Conservation (phyloP, 108 stramenopile species). For the Chaetoceros tenuissimus region DNA sequence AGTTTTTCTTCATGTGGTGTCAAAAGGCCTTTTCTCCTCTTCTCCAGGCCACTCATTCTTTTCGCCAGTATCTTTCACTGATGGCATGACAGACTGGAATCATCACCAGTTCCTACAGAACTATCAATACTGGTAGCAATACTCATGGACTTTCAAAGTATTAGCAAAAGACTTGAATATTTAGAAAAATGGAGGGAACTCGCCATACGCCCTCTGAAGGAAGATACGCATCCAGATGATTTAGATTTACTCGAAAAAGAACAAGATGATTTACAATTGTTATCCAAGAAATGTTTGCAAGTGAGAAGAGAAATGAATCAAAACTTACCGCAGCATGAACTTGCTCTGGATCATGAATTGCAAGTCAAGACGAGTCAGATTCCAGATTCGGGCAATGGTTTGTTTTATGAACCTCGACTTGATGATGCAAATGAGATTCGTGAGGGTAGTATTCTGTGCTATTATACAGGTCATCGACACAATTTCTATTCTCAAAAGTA, state of each 20-base stretch:
- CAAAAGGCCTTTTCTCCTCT: too few relatives aligned
- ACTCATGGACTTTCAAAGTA: too few relatives aligned
- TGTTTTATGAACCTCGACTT: neutral
- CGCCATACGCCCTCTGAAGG: neutral
- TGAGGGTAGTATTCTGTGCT: neutral
- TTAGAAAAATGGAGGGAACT: neutral
- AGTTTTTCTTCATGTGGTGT: too few relatives aligned
- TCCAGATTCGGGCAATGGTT: neutral
- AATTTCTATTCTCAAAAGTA: neutral
- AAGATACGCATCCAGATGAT: neutral
- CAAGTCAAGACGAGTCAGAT: neutral
- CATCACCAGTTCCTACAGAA: too few relatives aligned
- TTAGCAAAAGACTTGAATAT: neutral
- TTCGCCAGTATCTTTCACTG: too few relatives aligned
- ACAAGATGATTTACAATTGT: slow-evolving; percentile 6
- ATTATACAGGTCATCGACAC: slow-evolving; percentile 6
- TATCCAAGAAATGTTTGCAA: neutral
- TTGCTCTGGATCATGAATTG: neutral
- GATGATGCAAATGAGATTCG: neutral
- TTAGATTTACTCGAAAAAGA: neutral
- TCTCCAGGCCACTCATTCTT: too few relatives aligned
- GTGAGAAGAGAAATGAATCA: neutral
- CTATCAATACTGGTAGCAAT: too few relatives aligned
- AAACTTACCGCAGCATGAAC: neutral
- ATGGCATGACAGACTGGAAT: too few relatives aligned